Percentiles rank a stretch among this genome's conserved stretches.
phyloP scores from a whole-genome alignment of 768 basidiomycete species.

The Tulasnella sp. region DNA sequence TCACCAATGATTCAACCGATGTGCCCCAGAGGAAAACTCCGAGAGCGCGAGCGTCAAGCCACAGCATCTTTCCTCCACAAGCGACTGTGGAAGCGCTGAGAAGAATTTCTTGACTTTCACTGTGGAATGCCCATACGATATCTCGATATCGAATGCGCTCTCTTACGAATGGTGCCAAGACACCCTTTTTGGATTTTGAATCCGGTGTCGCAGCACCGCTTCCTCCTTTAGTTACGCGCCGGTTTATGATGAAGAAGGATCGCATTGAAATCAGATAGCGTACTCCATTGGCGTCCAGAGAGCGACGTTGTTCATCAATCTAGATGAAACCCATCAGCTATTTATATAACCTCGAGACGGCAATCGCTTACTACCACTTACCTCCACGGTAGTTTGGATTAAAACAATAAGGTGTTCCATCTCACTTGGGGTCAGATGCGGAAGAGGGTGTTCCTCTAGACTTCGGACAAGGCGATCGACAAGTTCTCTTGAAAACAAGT shows the following conservation, averaged over 20 bases:
- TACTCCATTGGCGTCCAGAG: slow-evolving; percentile 84
- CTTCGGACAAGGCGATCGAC: slow-evolving; percentile 54
- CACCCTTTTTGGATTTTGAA: neutral
- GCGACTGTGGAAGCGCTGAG: slow-evolving; percentile 59
- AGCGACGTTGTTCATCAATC: slow-evolving; percentile 86
- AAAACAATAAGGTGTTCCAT: slow-evolving; percentile 75
- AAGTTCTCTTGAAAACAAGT: slow-evolving; percentile 51
- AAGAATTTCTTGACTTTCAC: slow-evolving; percentile 84
- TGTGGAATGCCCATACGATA: slow-evolving; percentile 95
- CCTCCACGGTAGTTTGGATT: slow-evolving; percentile 82
- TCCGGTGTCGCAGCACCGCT: neutral
- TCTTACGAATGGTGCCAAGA: slow-evolving; percentile 30
- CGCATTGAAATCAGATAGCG: slow-evolving; percentile 91
- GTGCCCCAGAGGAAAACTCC: slow-evolving; percentile 86
- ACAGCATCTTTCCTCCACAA: slow-evolving; percentile 79
- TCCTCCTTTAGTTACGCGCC: slow-evolving; percentile 32
- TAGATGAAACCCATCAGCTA: slow-evolving; percentile 29
- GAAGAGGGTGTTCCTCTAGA: slow-evolving; percentile 55
- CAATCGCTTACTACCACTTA: slow-evolving; percentile 30
- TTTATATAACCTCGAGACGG: neutral
- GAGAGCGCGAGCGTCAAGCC: slow-evolving; percentile 79
- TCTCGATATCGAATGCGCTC: slow-evolving; percentile 86
- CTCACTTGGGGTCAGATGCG: slow-evolving; percentile 70
- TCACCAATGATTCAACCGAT: slow-evolving; percentile 68
- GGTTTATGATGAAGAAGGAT: slow-evolving; percentile 79